These are phyloP conservation scores for Olyra latifolia DNA, from an alignment of 176 grass and related monocot species.

Conservation along the genomic window DNA sequence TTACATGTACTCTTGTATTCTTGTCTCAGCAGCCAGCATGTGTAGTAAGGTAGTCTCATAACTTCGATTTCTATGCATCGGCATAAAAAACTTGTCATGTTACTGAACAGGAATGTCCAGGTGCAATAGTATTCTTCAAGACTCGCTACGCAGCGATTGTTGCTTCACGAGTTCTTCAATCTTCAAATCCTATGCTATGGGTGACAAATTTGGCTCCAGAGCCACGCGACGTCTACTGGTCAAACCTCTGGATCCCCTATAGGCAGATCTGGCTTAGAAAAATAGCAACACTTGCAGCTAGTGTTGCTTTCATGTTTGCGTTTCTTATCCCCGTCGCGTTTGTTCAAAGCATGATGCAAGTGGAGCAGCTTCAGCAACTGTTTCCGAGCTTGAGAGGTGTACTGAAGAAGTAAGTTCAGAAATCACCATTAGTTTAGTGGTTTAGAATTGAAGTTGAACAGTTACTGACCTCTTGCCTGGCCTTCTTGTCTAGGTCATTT, in stretches of 20 bases:
- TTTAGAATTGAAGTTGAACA: slow-evolving; percentile 23
- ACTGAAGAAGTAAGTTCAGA: slow-evolving; percentile 64
- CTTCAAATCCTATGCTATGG: slow-evolving; percentile 91
- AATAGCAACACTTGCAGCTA: slow-evolving; percentile 59
- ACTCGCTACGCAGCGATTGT: slow-evolving; percentile 87
- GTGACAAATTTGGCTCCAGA: slow-evolving; percentile 77
- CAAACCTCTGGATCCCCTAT: slow-evolving; percentile 87
- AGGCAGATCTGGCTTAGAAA: slow-evolving; percentile 78
- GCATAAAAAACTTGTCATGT: slow-evolving; percentile 21
- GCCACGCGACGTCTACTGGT: slow-evolving; percentile 89
- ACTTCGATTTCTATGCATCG: slow-evolving; percentile 16
- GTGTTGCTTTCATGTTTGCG: slow-evolving; percentile 73
- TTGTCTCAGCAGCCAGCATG: background rate
- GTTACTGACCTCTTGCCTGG: slow-evolving; percentile 4
- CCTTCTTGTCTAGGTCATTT: slow-evolving; percentile 54
- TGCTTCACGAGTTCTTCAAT: slow-evolving; percentile 72
- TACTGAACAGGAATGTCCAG: slow-evolving; percentile 63
- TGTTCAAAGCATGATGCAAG: slow-evolving; percentile 85
- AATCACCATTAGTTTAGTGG: background rate
- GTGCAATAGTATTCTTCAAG: slow-evolving; percentile 96
- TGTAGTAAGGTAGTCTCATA: background rate
- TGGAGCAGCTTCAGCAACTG: slow-evolving; percentile 54
- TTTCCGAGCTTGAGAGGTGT: slow-evolving; percentile 52
- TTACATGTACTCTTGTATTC: background rate
- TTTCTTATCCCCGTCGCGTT: slow-evolving; percentile 82